Base-by-base conservation (phyloP, 345 rosid genomes). In the Diplotaxis tenuifolia region DNA sequence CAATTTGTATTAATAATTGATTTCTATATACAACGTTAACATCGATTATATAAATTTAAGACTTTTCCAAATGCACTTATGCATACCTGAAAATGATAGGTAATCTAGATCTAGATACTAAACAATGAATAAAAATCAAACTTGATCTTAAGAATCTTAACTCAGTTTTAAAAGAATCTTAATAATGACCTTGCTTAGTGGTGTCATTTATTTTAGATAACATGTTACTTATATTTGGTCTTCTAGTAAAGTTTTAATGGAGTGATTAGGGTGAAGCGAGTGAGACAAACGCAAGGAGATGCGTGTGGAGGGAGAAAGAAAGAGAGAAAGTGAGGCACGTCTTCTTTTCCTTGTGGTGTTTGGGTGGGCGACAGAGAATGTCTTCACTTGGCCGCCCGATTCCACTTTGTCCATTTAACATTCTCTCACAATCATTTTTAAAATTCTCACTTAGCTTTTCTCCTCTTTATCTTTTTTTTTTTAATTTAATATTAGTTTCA, bases 301-400 rank as follows among this genome's bases (percentile, higher is more conserved):
- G 62, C 56, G 76, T n/a, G 62, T 71, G 75, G 15, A 3, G 34
- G 40, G 9, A 6, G 20, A 59, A 31, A 31, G 53, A 7, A 55
- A 64, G 62, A 70, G 53, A 7, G 45, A 50, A 71, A 77, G 68
- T 59, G 36, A 77, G 19, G 47, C 76, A 71, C 76, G 72, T 38
- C 72, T 77, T 71, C 72, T 77, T 72, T 38, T 65, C 45, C 18
- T 25, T 5, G 50, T 65, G 62, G 58, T 27, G 60, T 64, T 65
- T 71, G 62, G 62, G 80, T 71, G 80, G 76, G 73, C 47, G 80
- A 77, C 80, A 77, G 50, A 58, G 68, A 71, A 71, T 77, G 80
- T 71, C 68, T 65, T 77, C 63, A 59, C 76, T 71, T 65, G 66
- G 80, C 80, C 76, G 76, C 80, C 73, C 76, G 16, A 67, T 77